Percentiles rank a stretch among this genome's conserved stretches.
These are phyloP conservation scores for Phylloporus rhodoxanthus DNA, from an alignment of 768 basidiomycete genomes.

Conservation along the genomic window DNA sequence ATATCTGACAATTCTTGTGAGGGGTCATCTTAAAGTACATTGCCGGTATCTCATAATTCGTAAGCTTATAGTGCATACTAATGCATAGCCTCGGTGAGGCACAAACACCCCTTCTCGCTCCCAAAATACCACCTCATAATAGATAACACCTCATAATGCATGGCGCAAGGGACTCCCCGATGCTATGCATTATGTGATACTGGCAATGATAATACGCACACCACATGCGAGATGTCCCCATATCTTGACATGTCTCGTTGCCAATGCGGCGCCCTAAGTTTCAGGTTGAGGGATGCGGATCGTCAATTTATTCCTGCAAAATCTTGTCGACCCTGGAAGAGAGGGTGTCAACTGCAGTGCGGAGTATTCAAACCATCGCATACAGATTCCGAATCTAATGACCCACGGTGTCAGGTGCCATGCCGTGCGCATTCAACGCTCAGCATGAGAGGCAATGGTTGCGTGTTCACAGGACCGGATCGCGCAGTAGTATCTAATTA, in stretches of 20 bases:
- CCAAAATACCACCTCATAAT: no score
- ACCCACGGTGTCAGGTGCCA: neutral
- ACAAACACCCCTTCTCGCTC: no score
- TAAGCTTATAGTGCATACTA: neutral
- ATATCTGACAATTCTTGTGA: no score
- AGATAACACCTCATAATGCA: no score
- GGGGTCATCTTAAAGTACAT: neutral
- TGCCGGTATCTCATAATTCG: neutral
- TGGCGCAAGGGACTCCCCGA: no score
- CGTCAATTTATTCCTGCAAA: neutral
- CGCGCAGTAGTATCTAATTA: neutral
- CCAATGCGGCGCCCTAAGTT: neutral
- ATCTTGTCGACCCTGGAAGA: neutral
- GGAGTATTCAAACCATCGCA: neutral
- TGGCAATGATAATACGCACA: neutral
- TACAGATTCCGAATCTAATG: neutral
- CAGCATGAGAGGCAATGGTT: neutral
- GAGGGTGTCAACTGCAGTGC: neutral
- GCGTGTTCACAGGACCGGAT: neutral
- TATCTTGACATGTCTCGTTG: neutral
- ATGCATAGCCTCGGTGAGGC: no score
- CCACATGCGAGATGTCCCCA: neutral
- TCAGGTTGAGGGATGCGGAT: neutral
- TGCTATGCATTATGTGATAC: no score
- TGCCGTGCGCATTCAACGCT: neutral